Percentiles rank a stretch among this genome's conserved stretches.
These are phyloP conservation scores for Schwanniomyces vanrijiae DNA, from an alignment of 805 yeast genomes.

Conservation along the genomic window DNA sequence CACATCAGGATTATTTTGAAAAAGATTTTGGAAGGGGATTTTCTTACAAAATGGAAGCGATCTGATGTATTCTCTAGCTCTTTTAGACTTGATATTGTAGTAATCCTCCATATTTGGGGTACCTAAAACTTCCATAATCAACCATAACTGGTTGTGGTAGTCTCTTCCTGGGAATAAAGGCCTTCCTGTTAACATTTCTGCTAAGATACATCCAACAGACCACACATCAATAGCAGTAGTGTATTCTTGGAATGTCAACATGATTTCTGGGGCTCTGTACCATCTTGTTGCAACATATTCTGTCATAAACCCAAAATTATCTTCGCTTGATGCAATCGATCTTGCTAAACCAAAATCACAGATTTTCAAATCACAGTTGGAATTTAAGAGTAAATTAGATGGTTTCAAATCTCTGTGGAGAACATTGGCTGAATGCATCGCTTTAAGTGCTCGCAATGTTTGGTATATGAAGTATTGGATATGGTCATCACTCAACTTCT, in stretches of 20 bases:
- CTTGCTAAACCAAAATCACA: slow-evolving; percentile 94
- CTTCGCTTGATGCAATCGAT: slow-evolving; percentile 59
- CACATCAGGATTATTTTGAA: slow-evolving; percentile 34
- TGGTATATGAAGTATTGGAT: slow-evolving; percentile 92
- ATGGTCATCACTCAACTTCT: slow-evolving; percentile 85
- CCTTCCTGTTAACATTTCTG: slow-evolving; percentile 81
- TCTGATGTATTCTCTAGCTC: slow-evolving; percentile 87
- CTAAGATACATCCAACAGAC: slow-evolving; percentile 95
- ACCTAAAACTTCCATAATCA: slow-evolving; percentile 82
- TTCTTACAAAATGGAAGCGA: slow-evolving; percentile 72
- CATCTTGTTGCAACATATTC: slow-evolving; percentile 97
- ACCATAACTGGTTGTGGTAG: slow-evolving; percentile 85
- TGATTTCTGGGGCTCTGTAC: slow-evolving; percentile 97
- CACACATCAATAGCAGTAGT: slow-evolving; percentile 95
- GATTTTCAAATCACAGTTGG: slow-evolving; percentile 90
- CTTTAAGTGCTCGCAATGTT: slow-evolving; percentile 84
- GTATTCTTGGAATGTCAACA: slow-evolving; percentile 91
- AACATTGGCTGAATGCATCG: slow-evolving; percentile 91
- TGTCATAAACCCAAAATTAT: slow-evolving; percentile 81
- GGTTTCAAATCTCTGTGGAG: slow-evolving; percentile 94
- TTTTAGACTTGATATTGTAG: slow-evolving; percentile 66
- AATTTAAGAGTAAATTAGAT: slow-evolving; percentile 77
- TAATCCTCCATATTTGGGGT: slow-evolving; percentile 84
- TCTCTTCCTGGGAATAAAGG: slow-evolving; percentile 95
- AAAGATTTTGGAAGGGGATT: slow-evolving; percentile 51